Conservation (phyloP, 306 rosid species). For the Rubus parviflorus region DNA sequence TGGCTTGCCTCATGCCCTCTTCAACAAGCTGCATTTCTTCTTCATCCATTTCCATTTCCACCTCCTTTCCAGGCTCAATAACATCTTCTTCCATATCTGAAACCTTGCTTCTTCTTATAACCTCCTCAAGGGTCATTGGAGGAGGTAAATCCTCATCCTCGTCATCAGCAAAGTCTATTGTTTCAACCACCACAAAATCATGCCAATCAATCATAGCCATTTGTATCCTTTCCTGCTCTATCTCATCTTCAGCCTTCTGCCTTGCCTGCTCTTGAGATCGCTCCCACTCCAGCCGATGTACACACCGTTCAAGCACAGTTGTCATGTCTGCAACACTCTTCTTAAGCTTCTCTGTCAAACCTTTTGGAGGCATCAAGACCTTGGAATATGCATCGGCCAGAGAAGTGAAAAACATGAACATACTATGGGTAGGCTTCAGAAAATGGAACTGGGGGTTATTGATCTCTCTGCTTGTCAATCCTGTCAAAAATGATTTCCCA, state of each 20-base stretch:
- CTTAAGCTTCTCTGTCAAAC: constrained; percentile 73
- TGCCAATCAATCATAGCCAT: constrained; percentile 99
- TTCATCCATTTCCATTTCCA: constrained; percentile 98
- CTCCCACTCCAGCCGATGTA: constrained; percentile 91
- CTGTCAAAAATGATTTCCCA: constrained; percentile 89
- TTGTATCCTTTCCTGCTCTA: constrained; percentile 86
- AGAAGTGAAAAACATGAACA: constrained; percentile 92
- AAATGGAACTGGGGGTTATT: constrained; percentile 92
- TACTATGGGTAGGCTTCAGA: constrained; percentile 91
- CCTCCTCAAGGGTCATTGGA: constrained; percentile 95
- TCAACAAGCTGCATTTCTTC: constrained; percentile 93
- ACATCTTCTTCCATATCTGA: constrained; percentile 67
- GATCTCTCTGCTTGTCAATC: constrained; percentile 87
- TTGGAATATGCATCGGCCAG: constrained; percentile 92
- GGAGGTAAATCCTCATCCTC: constrained; percentile 95
- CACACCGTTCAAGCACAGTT: constrained; percentile 86
- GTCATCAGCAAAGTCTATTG: constrained; percentile 90
- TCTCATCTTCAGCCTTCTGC: constrained; percentile 91
- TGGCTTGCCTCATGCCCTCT: constrained; percentile 83
- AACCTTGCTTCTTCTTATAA: constrained; percentile 85
- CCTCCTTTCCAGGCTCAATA: constrained; percentile 80
- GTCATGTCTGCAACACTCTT: constrained; percentile 82
- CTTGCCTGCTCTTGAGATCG: constrained; percentile 95
- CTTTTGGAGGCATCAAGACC: constrained; percentile 92
- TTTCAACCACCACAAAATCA: constrained; percentile 96